Evolutionary conservation across 148 eudicot genomes (phyloP).

Genomic region (Rhododendron ferrugineum): DNA sequence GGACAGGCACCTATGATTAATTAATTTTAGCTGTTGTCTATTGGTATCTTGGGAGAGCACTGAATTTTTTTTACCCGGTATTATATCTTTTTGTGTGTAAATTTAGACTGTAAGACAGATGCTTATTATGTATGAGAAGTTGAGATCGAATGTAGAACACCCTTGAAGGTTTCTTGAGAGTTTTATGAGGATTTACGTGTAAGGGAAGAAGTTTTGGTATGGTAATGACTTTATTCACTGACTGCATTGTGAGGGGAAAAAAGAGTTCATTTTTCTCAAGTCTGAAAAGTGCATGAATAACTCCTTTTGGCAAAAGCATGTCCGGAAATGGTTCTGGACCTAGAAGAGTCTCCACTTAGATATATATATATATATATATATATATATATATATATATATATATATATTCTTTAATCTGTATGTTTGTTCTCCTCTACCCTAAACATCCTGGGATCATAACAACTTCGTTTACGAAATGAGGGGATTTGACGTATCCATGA

Average conservation of each 20-base stretch:
- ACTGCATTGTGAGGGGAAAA: background rate
- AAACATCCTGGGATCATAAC: background rate
- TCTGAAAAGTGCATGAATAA: background rate
- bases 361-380: background rate
- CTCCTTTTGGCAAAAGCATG: background rate
- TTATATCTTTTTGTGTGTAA: background rate
- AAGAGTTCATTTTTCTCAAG: background rate
- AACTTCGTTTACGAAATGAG: background rate
- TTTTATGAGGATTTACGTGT: background rate
- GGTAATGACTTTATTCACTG: background rate
- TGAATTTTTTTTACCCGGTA: background rate
- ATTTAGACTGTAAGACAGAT: background rate
- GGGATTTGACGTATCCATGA: background rate
- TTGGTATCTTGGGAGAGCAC: background rate
- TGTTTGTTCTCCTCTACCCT: background rate
- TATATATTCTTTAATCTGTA: background rate
- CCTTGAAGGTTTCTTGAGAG: background rate
- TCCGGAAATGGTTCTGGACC: background rate
- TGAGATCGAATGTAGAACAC: background rate
- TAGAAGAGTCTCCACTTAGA: background rate
- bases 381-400: background rate
- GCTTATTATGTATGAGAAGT: background rate
- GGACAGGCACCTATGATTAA: background rate
- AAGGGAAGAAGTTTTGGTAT: background rate
- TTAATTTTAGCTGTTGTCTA: background rate